Percentiles rank a stretch among this genome's conserved stretches.
Conservation (phyloP, 768 basidiomycete species). For the Kwoniella dejecticola region DNA sequence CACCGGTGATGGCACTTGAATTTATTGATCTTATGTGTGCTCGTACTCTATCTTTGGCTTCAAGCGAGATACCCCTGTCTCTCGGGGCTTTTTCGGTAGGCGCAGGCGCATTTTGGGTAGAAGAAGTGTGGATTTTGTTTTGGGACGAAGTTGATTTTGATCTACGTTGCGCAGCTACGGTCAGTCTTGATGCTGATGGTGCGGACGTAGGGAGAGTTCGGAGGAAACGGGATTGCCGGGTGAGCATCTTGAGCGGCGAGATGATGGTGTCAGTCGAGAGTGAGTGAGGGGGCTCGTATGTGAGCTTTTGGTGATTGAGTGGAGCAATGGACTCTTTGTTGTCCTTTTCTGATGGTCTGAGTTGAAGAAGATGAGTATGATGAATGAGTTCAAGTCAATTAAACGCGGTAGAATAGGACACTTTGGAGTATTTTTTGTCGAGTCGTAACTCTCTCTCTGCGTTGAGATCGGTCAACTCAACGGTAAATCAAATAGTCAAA, state of each 20-base stretch:
- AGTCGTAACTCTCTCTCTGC: too few relatives aligned
- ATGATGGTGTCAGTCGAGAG: neutral
- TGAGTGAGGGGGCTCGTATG: conserved; percentile 12
- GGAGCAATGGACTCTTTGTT: neutral
- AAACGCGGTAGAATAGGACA: neutral
- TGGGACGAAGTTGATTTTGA: conserved; percentile 18
- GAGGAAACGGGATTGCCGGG: conserved; percentile 36
- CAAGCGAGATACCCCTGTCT: conserved; percentile 61
- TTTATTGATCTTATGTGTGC: conserved; percentile 77
- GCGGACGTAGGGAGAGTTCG: conserved; percentile 29
- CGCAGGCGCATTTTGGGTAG: conserved; percentile 27
- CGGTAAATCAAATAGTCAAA: too few relatives aligned
- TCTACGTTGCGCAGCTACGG: conserved; percentile 7
- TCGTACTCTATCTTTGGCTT: conserved; percentile 77
- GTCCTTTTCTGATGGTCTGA: conserved; percentile 21
- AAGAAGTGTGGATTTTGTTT: conserved; percentile 33
- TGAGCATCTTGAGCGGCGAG: conserved; percentile 32
- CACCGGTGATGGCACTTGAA: conserved; percentile 65
- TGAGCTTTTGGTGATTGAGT: conserved; percentile 25
- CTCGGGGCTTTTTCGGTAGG: conserved; percentile 6
- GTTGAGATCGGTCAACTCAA: too few relatives aligned
- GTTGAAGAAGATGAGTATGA: conserved; percentile 1
- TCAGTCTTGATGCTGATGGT: conserved; percentile 16
- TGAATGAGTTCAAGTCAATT: neutral
- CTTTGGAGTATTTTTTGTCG: neutral